Conservation (phyloP, 768 basidiomycete genomes). For the Obba rivulosa region DNA sequence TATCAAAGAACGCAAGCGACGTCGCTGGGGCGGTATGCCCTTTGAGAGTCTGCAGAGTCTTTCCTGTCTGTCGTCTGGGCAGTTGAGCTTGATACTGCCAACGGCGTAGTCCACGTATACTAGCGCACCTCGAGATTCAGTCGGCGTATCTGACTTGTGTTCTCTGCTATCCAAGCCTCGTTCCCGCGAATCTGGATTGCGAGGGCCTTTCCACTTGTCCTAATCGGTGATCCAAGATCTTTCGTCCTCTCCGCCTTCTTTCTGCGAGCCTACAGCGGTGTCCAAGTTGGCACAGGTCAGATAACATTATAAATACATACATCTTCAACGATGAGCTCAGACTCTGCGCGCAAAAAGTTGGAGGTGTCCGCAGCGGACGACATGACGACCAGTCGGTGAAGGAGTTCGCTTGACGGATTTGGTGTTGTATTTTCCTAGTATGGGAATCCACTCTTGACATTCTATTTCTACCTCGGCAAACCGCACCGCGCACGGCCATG, state of each 20-base stretch:
- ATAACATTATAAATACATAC: constrained; percentile 33
- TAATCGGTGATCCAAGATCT: constrained; percentile 72
- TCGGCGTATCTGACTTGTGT: constrained; percentile 66
- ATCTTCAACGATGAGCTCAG: constrained; percentile 58
- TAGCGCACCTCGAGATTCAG: constrained; percentile 67
- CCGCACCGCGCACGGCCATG: constrained; percentile 24
- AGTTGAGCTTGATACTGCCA: constrained; percentile 3
- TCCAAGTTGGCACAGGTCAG: constrained; percentile 1
- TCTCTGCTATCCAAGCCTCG: constrained; percentile 85
- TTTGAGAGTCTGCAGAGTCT: constrained; percentile 66
- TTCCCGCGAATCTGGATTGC: constrained; percentile 59
- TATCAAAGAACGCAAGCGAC: constrained; percentile 62
- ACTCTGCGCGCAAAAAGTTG: constrained; percentile 70
- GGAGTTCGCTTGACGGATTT: too few species aligned
- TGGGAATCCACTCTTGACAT: too few species aligned
- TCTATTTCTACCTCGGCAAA: neutral
- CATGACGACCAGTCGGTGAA: neutral
- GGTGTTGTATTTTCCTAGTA: too few species aligned
- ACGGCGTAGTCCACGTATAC: neutral
- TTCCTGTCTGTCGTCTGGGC: constrained; percentile 58
- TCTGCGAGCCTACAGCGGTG: constrained; percentile 71
- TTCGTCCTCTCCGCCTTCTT: constrained; percentile 69
- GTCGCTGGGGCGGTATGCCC: constrained; percentile 92
- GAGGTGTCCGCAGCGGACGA: constrained; percentile 16
- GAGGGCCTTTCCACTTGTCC: constrained; percentile 70